Conservation (phyloP, 495 filamentous ascomycete species). For the Margaritispora aquatica region DNA sequence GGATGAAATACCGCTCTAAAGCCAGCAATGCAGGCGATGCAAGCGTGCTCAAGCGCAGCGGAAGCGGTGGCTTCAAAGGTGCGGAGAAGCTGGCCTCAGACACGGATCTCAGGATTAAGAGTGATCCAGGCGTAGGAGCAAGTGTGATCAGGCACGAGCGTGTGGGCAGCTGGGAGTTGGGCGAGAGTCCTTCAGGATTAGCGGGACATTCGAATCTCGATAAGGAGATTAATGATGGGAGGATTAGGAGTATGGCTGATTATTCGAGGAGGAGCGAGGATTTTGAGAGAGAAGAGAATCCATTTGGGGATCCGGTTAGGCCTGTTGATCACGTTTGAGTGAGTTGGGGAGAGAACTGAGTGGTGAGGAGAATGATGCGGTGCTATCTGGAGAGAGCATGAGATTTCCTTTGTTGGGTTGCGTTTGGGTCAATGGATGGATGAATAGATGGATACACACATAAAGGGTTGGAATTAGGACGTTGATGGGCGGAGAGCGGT, state of each 20-base stretch:
- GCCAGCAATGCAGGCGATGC: slow-evolving; percentile 7
- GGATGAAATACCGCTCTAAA: slow-evolving; percentile 17
- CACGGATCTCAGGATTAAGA: slow-evolving; percentile 34
- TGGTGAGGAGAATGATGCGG: not conserved
- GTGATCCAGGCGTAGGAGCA: slow-evolving; percentile 22
- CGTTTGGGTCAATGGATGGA: not conserved
- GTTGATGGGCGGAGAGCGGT: no score
- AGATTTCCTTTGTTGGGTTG: not conserved
- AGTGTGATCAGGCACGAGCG: slow-evolving; percentile 37
- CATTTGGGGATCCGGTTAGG: slow-evolving; percentile 21
- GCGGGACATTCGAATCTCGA: slow-evolving; percentile 3
- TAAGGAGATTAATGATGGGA: slow-evolving; percentile 18
- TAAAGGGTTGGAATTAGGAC: no score
- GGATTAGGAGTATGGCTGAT: slow-evolving; percentile 6
- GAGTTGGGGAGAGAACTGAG: not conserved
- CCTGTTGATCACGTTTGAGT: slow-evolving; percentile 17
- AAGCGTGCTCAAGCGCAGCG: slow-evolving; percentile 8
- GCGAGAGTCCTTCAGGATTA: slow-evolving; percentile 12
- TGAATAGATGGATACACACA: no score
- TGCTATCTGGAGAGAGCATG: not conserved
- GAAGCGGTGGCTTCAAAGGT: slow-evolving; percentile 36
- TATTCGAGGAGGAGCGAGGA: slow-evolving; percentile 19
- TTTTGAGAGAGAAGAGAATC: slow-evolving; percentile 13
- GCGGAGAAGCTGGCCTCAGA: slow-evolving; percentile 42
- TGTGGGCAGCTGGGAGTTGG: slow-evolving; percentile 48